Base-by-base conservation (phyloP, 768 basidiomycete species). In the Paxillus rubicundulus region DNA sequence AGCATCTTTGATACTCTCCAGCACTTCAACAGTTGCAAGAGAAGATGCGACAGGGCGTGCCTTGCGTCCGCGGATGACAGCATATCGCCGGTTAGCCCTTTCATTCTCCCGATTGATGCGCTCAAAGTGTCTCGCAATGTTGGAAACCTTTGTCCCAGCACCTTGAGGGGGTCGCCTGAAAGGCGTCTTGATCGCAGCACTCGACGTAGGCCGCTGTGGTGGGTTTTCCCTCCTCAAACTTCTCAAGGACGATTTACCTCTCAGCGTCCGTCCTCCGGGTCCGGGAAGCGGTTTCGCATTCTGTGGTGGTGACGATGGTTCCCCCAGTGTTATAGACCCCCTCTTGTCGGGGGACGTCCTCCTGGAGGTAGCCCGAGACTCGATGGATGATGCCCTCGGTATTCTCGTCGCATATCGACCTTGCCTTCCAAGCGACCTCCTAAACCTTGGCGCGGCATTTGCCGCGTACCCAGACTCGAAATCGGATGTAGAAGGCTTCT, bases 401-500 rank as follows among this genome's bases (percentile, higher is more conserved):
- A 62, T 20, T 18, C 73, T 85, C 9, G 82, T 76, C 39, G 85
- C 80, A 34, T 85, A 50, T 38, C 69, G 63, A 13, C 59, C 53
- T 24, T 54, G 65, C 66, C 58, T 46, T 36, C 72, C 69, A 8
- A 74, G 50, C 5, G 78, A 64, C 48, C 82, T 82, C 20, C 86
- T 73, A 58, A 90, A 86, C 57, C 81, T 78, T 2, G 92, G 87
- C 1, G 91, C 92, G 52, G 93, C 85, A 63, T 94, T 94, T n/a
- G 86, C 89, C 4, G 93, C 92, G 70, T 95, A 96, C 43, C 93
- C 84, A 50, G 88, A 83, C 70, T 96, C 94, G 49, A 92, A 92
- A 64, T 96, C 94, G 6, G 93, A 95, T 9, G 77, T 76, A 9
- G 86, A 85, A 36, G 82, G 70, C 56, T 82, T 83, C 63, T 75